Evolutionary conservation across 371 early-diverging fungal species (phyloP), one percentile per base, ranked within the genome.

Genomic region (Mucor saturninus): DNA sequence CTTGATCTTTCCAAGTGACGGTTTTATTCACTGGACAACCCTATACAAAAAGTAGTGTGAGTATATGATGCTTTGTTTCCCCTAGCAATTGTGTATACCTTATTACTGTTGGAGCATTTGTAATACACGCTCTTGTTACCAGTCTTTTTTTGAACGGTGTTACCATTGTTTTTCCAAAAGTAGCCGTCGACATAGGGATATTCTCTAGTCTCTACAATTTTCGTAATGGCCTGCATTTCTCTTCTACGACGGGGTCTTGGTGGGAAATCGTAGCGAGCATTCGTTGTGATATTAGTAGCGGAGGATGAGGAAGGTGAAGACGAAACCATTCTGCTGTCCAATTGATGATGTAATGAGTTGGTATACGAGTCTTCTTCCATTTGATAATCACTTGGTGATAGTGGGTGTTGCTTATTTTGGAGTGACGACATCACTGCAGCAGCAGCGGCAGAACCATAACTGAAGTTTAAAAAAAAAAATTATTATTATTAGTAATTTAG

Each of bases 11-110:
- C 65, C 84, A 80, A 13, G 85, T 86, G 29, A 86, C 86, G 4
- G 88, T 88, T 64, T 88, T 88, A 63, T 88, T 88, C 2, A 88
- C 88, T 6, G 83, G 77, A 59, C 83, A 83, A 10, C 80, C 83
- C 80, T 82, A 46, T 10, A 42, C 0, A 32, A 15, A 54, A 48
- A 11, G 2, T 30, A 6, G 43, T 28, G 21, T 21, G 21, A 21
- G 21, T 21, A 21, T 21, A 21, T 21, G 43, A 42, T 11, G 43
- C 43, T 14, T 42, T 10, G 6, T 14, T 35, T 28, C 21, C 21
- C 21, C 21, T 21, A 0, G 21, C 21, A 21, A 43, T 30, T 42
- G 2, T 29, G 11, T 42, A 64, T 69, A 75, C 79, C 68, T 76
- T 79, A 26, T 62, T 71, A 40, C 79, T 74, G 46, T 77, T 74